Conservation (phyloP, 2,329 filamentous ascomycete genomes). For the Microcyclospora tardicrescens region DNA sequence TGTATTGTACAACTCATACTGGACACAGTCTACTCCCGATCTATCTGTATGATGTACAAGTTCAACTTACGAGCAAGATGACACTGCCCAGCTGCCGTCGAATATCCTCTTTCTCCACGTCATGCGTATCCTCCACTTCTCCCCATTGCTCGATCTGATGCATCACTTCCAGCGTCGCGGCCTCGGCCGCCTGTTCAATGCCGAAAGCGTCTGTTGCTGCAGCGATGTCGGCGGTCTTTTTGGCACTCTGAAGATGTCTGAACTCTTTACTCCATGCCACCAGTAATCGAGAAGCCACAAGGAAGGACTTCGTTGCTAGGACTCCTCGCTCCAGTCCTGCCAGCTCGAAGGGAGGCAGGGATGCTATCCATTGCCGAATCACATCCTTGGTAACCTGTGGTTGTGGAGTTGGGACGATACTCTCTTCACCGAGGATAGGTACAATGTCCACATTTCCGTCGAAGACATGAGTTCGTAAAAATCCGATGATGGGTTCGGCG, state of each 20-base stretch:
- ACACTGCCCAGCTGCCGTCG: conserved; percentile 79
- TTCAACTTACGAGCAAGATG: conserved; percentile 53
- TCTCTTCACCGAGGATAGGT: conserved; percentile 67
- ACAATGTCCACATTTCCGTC: conserved; percentile 59
- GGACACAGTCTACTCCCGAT: no score
- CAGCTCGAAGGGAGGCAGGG: conserved; percentile 65
- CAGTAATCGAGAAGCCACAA: conserved; percentile 63
- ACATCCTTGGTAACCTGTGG: conserved; percentile 61
- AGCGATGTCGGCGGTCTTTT: background rate
- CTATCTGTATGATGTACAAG: no score
- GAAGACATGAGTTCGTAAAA: conserved; percentile 64
- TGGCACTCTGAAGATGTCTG: conserved; percentile 34
- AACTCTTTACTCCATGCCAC: conserved; percentile 78
- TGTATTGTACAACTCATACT: no score
- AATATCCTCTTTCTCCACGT: conserved; percentile 86
- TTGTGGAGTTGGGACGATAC: conserved; percentile 65
- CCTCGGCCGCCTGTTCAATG: conserved; percentile 67
- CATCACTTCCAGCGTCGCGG: conserved; percentile 68
- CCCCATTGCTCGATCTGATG: conserved; percentile 92
- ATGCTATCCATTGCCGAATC: conserved; percentile 62
- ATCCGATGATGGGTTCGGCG: conserved; percentile 57
- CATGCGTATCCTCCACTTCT: conserved; percentile 95
- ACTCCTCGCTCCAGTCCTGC: conserved; percentile 75
- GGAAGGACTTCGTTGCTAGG: conserved; percentile 74
- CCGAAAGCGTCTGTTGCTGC: conserved; percentile 44